Evolutionary conservation across 176 grass and related monocot genomes (phyloP), one percentile per base, ranked within the genome.

Genomic region (Alopecurus myosuroides): DNA sequence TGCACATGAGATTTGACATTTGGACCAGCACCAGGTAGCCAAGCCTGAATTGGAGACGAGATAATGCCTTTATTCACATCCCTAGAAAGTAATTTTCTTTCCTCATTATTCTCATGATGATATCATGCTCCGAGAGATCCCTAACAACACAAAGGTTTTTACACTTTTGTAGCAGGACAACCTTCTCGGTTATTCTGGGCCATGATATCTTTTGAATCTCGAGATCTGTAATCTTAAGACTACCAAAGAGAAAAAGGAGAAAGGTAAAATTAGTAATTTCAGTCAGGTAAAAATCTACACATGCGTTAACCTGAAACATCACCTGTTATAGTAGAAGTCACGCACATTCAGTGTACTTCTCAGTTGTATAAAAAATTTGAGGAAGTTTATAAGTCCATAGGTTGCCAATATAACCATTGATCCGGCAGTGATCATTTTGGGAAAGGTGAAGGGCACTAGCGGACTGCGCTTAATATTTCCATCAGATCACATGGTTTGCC

Each of bases 51-150:
- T n/a, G 91, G 89, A 85, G 94, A 99, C 52, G 93, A 91, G 74
- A 99, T 86, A 82, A 99, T 75, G 29, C 97, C 97, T 85, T 96
- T 96, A 88, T 99, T 99, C 44, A 99, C 80, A 99, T 96, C 40
- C 93, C 97, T 77, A 99, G 96, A 87, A 99, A 89, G 82, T 96
- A 99, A 78, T 99, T 99, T 76, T 99, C 97, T 85, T 99, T 99
- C 34, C 97, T 92, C 94, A 96, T 99, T 86, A 99, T 94, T 81
- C 97, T 88, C 97, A 99, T 99, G 41, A 99, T 62, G 77, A 99
- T 84, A 62, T 99, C 97, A 82, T 99, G 97, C 78, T 95, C 97
- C 0, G 91, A 96, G 66, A 99, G 88, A 81, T 94, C 91, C 86
- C 93, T 99, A 58, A 99, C 97, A 81, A 99, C 92, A 83, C 97